Conservation (phyloP, 768 basidiomycete species). For the Collybia mongolica region DNA sequence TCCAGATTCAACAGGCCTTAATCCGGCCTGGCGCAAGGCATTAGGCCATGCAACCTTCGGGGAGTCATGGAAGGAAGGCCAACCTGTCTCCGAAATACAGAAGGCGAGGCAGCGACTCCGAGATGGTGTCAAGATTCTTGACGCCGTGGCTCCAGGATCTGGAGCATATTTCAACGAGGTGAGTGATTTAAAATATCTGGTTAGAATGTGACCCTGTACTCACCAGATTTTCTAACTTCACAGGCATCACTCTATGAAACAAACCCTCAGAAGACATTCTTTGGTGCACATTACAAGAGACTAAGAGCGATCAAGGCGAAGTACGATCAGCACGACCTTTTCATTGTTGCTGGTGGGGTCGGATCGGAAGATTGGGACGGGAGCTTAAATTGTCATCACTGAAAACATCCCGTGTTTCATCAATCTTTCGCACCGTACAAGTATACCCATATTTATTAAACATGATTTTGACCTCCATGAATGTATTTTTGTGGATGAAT, state of each 20-base stretch:
- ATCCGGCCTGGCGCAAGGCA: slow-evolving; percentile 47
- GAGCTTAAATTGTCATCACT: slow-evolving; percentile 2
- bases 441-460: too few relatives aligned
- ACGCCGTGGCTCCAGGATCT: slow-evolving; percentile 26
- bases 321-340: slow-evolving; percentile 44
- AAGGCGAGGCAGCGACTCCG: slow-evolving; percentile 9
- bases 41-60: slow-evolving; percentile 24
- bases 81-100: slow-evolving; percentile 7
- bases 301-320: slow-evolving; percentile 40
- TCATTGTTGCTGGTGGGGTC: slow-evolving; percentile 46
- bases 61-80: slow-evolving; percentile 26
- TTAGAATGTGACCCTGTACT: not conserved
- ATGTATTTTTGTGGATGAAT: too few relatives aligned
- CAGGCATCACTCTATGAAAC: slow-evolving; percentile 42
- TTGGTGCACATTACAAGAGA: slow-evolving; percentile 39
- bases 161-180: slow-evolving; percentile 53
- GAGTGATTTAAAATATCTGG: not conserved
- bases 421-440: too few relatives aligned
- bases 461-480: too few relatives aligned
- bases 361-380: slow-evolving; percentile 51
- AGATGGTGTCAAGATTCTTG: slow-evolving; percentile 18
- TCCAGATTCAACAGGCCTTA: slow-evolving; percentile 36
- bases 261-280: slow-evolving; percentile 40
- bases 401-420: not conserved
- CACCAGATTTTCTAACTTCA: not conserved